Evolutionary conservation across 2,329 filamentous ascomycete species (phyloP), one percentile per base, ranked within the genome.

Genomic region (Cladosporium sp.): DNA sequence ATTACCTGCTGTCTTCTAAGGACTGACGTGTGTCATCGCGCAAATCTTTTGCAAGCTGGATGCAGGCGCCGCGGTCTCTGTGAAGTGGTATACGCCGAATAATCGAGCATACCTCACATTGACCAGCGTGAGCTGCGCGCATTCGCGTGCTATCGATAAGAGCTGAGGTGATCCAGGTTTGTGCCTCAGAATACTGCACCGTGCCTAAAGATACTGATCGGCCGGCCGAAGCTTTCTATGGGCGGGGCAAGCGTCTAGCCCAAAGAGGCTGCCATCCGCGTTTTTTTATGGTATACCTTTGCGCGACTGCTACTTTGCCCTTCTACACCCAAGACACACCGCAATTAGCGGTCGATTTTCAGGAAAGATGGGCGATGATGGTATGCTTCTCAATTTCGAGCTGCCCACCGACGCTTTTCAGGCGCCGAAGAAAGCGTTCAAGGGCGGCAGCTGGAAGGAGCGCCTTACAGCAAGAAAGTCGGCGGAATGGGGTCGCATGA

Each of bases 381-480:
- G 92, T 66, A 89, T 99, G 85, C 83, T 97, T 59, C 80, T 97
- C 71, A 97, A 97, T 69, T 97, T 97, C 72, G 87, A 91, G 67
- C 79, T 96, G 59, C 67, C 69, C 3, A 83, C 84, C 28, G 86
- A 90, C 61, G 82, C 79, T 17, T 83, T 89, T 17, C 78, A 83
- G 81, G 79, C 81, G 65, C 82, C 88, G 12, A 79, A 82, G 81
- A 80, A 81, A 65, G 82, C 78, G 57, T 90, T 95, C 74, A 94
- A 89, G 72, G 94, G 94, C 66, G 94, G 94, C n/a, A 84, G 85
- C 67, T 99, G 94, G 94, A 88, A 89, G 70, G 92, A 96, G 72
- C 84, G 94, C 62, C 82, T 93, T 61, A 88, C 86, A 58, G 92
- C 92, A 37, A 89, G 92, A 75, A 89, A 89, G 73, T 80, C 82